A percentile compares a stretch with the other conserved stretches of the same genome.
phyloP scores from a whole-genome alignment of 208 protist species.

The Trypanosoma caninum region DNA sequence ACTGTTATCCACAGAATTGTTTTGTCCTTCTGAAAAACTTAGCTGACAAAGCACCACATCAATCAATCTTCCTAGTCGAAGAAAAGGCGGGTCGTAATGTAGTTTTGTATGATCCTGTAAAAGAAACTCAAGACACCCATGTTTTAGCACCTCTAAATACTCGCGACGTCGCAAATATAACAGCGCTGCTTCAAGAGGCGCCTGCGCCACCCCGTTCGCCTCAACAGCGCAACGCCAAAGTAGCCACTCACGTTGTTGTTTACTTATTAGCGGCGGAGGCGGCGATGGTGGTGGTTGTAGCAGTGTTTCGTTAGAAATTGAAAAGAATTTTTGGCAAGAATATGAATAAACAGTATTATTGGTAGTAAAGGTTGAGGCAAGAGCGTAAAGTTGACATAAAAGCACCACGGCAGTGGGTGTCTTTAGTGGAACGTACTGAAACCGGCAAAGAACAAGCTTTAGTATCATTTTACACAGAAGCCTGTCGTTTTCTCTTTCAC shows the following conservation, averaged over 20 bases:
- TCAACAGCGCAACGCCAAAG: slow-evolving; percentile 26
- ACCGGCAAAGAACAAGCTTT: slow-evolving; percentile 18
- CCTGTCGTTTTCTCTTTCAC: background rate
- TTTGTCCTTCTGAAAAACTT: too few relatives aligned
- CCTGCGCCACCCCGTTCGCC: background rate
- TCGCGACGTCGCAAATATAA: background rate
- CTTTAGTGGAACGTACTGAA: slow-evolving; percentile 29
- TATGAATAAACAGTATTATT: slow-evolving; percentile 6
- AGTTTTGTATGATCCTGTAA: slow-evolving; percentile 8
- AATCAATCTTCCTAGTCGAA: slow-evolving; percentile 23
- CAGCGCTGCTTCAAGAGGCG: slow-evolving; percentile 13
- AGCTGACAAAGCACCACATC: slow-evolving; percentile 14
- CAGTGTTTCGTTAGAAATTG: too few relatives aligned
- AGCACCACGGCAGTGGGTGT: slow-evolving; percentile 15
- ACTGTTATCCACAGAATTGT: too few relatives aligned
- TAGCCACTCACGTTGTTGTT: slow-evolving; percentile 1
- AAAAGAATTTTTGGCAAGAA: too few relatives aligned
- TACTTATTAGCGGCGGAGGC: too few relatives aligned
- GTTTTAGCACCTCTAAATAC: slow-evolving; percentile 1
- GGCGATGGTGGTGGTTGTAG: too few relatives aligned
- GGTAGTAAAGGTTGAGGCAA: background rate
- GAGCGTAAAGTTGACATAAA: slow-evolving; percentile 18
- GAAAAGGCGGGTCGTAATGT: slow-evolving; percentile 33
- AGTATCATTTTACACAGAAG: background rate
- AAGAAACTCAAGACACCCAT: slow-evolving; percentile 31